A percentile compares a stretch with the other conserved stretches of the same genome.
phyloP scores from a whole-genome alignment of 2,329 filamentous ascomycete genomes.

The Dothistroma septosporum region DNA sequence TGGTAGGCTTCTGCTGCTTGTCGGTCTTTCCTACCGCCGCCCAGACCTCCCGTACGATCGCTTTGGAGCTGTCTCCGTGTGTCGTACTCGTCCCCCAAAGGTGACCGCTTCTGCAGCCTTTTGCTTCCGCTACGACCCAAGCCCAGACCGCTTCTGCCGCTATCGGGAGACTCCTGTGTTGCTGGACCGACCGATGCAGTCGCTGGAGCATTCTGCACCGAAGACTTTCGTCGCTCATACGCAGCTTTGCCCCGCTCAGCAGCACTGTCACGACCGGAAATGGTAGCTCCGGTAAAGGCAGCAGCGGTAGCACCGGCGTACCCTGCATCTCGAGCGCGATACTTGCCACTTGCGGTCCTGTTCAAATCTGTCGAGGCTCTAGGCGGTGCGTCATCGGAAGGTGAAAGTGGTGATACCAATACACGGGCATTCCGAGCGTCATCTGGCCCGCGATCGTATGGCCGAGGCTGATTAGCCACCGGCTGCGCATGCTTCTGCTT shows the following conservation, averaged over 20 bases:
- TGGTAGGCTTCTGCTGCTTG: slow-evolving; percentile 35
- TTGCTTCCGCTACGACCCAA: slow-evolving; percentile 36
- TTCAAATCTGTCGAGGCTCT: slow-evolving; percentile 13
- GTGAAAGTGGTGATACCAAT: not conserved
- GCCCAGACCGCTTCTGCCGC: slow-evolving; percentile 9
- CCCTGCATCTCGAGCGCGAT: slow-evolving; percentile 32
- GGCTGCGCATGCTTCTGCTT: slow-evolving; percentile 5
- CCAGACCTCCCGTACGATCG: slow-evolving; percentile 33
- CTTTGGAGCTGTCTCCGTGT: slow-evolving; percentile 37
- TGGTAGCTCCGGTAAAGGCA: slow-evolving; percentile 13
- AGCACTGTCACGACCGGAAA: slow-evolving; percentile 16
- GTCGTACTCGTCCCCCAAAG: slow-evolving; percentile 11
- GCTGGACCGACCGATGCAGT: slow-evolving; percentile 24
- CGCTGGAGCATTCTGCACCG: slow-evolving; percentile 14
- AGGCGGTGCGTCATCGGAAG: not conserved
- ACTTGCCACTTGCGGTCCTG: slow-evolving; percentile 24
- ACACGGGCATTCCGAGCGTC: not conserved
- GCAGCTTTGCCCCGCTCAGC: slow-evolving; percentile 31
- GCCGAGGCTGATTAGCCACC: slow-evolving; percentile 12
- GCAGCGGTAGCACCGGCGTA: slow-evolving; percentile 32
- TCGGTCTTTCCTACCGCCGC: slow-evolving; percentile 28
- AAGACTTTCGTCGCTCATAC: slow-evolving; percentile 30
- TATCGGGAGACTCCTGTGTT: slow-evolving; percentile 9
- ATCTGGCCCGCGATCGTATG: slow-evolving; percentile 11
- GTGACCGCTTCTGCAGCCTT: slow-evolving; percentile 28